Conservation (phyloP, 2,329 filamentous ascomycete genomes). For the Pseudogymnoascus sp. region DNA sequence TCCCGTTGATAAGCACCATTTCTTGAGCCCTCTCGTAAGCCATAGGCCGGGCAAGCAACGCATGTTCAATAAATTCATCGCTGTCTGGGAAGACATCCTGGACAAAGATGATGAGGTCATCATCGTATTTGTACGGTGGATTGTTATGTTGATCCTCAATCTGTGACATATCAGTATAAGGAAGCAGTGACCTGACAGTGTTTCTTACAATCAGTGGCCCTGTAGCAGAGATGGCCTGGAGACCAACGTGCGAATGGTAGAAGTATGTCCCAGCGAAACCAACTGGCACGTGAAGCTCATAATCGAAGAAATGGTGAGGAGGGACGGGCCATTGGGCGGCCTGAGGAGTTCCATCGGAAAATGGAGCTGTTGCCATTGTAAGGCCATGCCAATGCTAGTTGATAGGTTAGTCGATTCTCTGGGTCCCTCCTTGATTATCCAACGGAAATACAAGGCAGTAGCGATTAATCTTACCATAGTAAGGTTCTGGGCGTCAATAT, state of each 20-base stretch:
- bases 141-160: constrained; percentile 24
- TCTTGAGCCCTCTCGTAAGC: constrained; percentile 52
- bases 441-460: too few relatives aligned
- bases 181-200: neutral
- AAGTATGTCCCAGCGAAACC: constrained; percentile 47
- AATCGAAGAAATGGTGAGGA: constrained; percentile 46
- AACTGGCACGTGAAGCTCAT: constrained; percentile 39
- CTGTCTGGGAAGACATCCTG: constrained; percentile 50
- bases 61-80: constrained; percentile 44
- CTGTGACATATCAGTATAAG: neutral
- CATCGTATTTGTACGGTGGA: constrained; percentile 52
- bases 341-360: constrained; percentile 43
- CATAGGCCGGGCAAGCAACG: constrained; percentile 42
- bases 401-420: neutral
- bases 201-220: constrained; percentile 40
- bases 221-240: constrained; percentile 41
- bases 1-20: constrained; percentile 50
- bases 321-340: constrained; percentile 49
- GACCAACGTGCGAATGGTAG: constrained; percentile 48
- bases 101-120: constrained; percentile 48
- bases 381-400: constrained; percentile 49
- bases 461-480: constrained; percentile 36
- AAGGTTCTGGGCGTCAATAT: constrained; percentile 40
- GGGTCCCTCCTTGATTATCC: too few relatives aligned
- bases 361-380: constrained; percentile 40